These are phyloP conservation scores for Arthonia radiata DNA, from an alignment of 495 filamentous ascomycete species.

Conservation along the genomic window DNA sequence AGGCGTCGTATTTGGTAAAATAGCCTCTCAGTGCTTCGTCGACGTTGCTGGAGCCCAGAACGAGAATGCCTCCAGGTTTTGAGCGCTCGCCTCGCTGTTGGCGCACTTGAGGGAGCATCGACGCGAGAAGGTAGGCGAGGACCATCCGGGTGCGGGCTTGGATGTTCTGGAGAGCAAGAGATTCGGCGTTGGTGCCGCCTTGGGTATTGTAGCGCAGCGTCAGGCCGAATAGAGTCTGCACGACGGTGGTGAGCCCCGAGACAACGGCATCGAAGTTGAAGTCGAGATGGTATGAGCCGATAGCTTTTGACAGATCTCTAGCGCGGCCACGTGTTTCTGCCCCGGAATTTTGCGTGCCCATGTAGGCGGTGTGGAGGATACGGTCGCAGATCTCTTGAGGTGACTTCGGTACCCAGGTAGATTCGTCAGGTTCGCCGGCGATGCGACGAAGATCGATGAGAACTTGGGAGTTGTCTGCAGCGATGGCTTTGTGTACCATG, in stretches of 20 bases:
- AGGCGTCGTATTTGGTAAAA: conserved; percentile 45
- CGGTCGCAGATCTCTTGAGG: conserved; percentile 18
- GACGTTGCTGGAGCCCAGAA: conserved; percentile 37
- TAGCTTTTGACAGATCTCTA: conserved; percentile 35
- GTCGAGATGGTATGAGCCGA: conserved; percentile 53
- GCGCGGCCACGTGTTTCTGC: conserved; percentile 50
- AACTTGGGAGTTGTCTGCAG: conserved; percentile 39
- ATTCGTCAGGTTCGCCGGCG: conserved; percentile 24
- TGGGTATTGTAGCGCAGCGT: conserved; percentile 42
- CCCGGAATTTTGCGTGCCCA: conserved; percentile 54
- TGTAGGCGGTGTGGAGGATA: conserved; percentile 54
- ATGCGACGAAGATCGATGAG: conserved; percentile 43
- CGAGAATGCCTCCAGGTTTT: conserved; percentile 32
- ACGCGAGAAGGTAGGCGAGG: conserved; percentile 47
- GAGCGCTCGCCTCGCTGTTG: conserved; percentile 14
- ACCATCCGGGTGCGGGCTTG: conserved; percentile 71
- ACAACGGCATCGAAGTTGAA: conserved; percentile 51
- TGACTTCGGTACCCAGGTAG: conserved; percentile 24
- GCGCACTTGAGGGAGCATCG: conserved; percentile 34
- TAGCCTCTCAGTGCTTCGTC: conserved; percentile 36
- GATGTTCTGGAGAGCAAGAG: conserved; percentile 55
- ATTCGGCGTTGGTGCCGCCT: conserved; percentile 34
- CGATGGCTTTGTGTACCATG: conserved; percentile 38
- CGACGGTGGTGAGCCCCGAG: conserved; percentile 25
- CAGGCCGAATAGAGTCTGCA: conserved; percentile 27